These are phyloP conservation scores for Thelephora terrestris DNA, from an alignment of 1,284 basidiomycete genomes.

Conservation along the genomic window DNA sequence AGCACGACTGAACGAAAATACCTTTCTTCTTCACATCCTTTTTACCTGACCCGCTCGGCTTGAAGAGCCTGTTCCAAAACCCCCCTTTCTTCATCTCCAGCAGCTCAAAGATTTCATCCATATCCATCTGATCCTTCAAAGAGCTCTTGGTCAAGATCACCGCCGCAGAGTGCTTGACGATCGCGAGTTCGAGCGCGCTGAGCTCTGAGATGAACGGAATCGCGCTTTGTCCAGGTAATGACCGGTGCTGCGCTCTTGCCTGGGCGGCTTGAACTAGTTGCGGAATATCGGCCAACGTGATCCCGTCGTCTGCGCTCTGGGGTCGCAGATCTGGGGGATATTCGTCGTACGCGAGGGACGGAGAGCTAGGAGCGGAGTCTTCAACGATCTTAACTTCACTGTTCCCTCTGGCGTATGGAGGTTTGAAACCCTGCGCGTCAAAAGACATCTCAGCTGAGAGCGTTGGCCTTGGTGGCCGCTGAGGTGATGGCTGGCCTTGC, in stretches of 20 bases:
- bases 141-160: conserved; percentile 70
- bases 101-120: conserved; percentile 91
- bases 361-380: conserved; percentile 65
- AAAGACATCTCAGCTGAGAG: conserved; percentile 28
- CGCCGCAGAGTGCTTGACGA: conserved; percentile 90
- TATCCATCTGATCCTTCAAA: conserved; percentile 73
- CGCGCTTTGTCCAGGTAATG: conserved; percentile 62
- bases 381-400: conserved; percentile 87
- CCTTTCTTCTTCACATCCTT: conserved; percentile 87
- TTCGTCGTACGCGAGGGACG: conserved; percentile 34
- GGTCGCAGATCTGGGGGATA: conserved; percentile 12
- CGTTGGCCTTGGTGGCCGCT: conserved; percentile 22
- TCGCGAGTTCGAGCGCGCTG: conserved; percentile 75
- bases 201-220: conserved; percentile 82
- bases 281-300: conserved; percentile 96
- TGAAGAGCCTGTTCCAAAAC: conserved; percentile 97
- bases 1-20: conserved; percentile 24
- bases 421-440: conserved; percentile 52
- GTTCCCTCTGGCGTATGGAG: conserved; percentile 71
- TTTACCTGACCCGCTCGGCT: conserved; percentile 73
- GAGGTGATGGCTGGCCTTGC: conserved; percentile 25
- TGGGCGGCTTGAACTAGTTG: conserved; percentile 89
- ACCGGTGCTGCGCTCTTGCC: conserved; percentile 76
- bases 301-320: conserved; percentile 58
- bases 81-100: conserved; percentile 90